Evolutionary conservation across 805 yeast genomes (phyloP).

Genomic region (Monosporozyma yasuniensis): DNA sequence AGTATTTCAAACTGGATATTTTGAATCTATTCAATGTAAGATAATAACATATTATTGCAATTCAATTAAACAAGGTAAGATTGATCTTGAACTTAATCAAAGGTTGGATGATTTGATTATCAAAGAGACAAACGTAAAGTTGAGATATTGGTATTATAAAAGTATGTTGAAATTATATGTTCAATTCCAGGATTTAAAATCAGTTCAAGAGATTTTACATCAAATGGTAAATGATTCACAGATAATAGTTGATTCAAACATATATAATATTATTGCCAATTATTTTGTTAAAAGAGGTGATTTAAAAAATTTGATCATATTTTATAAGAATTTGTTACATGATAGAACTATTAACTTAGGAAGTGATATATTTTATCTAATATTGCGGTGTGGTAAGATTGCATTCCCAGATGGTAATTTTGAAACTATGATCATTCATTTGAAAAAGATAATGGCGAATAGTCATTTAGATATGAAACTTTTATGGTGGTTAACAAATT

Average conservation of each 20-base stretch:
- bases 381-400: neutral
- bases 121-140: neutral
- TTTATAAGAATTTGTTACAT: constrained; percentile 2
- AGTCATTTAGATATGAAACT: neutral
- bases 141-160: neutral
- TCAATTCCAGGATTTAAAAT: neutral
- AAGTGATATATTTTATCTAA: neutral
- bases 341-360: neutral
- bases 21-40: constrained; percentile 9
- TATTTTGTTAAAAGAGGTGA: constrained; percentile 20
- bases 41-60: constrained; percentile 14
- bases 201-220: neutral
- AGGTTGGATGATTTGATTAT: neutral
- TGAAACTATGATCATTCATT: neutral
- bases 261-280: constrained; percentile 13
- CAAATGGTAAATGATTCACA: constrained; percentile 10
- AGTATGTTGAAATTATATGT: neutral
- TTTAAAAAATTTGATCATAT: constrained; percentile 1
- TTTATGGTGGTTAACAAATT: neutral
- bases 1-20: constrained; percentile 13
- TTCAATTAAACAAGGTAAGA: constrained; percentile 1
- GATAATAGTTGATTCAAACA: constrained; percentile 9
- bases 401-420: neutral
- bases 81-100: constrained; percentile 6
- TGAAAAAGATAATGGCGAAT: neutral